A percentile compares a stretch with the other conserved stretches of the same genome.
phyloP scores from a whole-genome alignment of 331 rosid genomes.

The Pyracantha coccinea region DNA sequence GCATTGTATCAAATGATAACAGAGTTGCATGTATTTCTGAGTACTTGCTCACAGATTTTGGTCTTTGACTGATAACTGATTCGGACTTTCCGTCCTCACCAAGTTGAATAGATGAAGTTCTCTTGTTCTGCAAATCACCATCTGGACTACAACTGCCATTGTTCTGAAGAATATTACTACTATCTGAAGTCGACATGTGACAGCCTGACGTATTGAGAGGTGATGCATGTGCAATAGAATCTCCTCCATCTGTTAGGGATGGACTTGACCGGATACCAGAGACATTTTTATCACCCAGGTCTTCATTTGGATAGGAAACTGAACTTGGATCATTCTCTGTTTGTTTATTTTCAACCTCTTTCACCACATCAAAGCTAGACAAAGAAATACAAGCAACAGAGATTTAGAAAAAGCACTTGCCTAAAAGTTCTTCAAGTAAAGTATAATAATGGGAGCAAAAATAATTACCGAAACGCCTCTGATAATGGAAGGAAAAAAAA shows the following conservation, averaged over 20 bases:
- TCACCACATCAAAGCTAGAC: constrained; percentile 41
- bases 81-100: constrained; percentile 45
- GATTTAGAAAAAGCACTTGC: constrained; percentile 5
- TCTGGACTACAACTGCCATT: constrained; percentile 82
- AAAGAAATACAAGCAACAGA: constrained; percentile 5
- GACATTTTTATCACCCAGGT: constrained; percentile 33
- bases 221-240: constrained; percentile 55
- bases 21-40: constrained; percentile 59
- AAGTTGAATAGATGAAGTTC: constrained; percentile 24
- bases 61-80: constrained; percentile 33
- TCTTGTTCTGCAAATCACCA: constrained; percentile 43
- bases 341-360: constrained; percentile 30
- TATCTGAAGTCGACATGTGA: constrained; percentile 61
- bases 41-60: constrained; percentile 38
- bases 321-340: constrained; percentile 37
- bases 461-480: not conserved
- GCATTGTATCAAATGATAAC: constrained; percentile 66
- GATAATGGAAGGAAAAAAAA: not conserved
- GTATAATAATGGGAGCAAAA: not conserved
- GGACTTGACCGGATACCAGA: constrained; percentile 43
- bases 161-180: constrained; percentile 54
- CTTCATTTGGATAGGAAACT: constrained; percentile 44
- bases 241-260: constrained; percentile 55
- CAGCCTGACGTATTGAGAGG: constrained; percentile 48
- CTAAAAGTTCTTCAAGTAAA: not conserved